These are phyloP conservation scores for Hevea brasiliensis DNA, from an alignment of 345 rosid species.

Conservation along the genomic window DNA sequence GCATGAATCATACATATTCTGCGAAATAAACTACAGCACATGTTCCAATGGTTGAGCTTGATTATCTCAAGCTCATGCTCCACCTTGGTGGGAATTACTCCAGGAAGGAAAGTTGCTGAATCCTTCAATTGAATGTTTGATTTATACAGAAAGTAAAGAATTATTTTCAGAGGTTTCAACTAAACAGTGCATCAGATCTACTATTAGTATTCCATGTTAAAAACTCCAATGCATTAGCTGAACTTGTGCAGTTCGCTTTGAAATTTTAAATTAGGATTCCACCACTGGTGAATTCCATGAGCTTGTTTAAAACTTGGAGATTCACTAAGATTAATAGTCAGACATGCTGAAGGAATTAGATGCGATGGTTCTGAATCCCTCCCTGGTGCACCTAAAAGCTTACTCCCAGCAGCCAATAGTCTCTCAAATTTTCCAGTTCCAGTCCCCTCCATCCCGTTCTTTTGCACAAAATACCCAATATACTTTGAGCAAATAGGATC, in stretches of 20 bases:
- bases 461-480: background rate
- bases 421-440: background rate
- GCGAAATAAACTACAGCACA: too few species aligned
- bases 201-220: too few species aligned
- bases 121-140: too few species aligned
- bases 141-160: too few species aligned
- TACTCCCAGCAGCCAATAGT: background rate
- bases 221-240: background rate
- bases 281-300: slow-evolving; percentile 4
- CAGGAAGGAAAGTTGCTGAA: too few species aligned
- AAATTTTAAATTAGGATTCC: background rate
- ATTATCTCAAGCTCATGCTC: too few species aligned
- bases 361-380: background rate
- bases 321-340: background rate
- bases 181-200: too few species aligned
- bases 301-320: background rate
- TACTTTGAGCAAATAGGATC: background rate
- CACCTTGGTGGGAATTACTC: too few species aligned
- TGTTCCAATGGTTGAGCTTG: too few species aligned
- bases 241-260: background rate
- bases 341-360: background rate
- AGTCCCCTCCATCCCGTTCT: background rate
- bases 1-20: too few species aligned
- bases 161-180: too few species aligned
- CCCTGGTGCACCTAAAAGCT: background rate